Conservation (phyloP, 345 rosid species). For the Ceriops tagal region DNA sequence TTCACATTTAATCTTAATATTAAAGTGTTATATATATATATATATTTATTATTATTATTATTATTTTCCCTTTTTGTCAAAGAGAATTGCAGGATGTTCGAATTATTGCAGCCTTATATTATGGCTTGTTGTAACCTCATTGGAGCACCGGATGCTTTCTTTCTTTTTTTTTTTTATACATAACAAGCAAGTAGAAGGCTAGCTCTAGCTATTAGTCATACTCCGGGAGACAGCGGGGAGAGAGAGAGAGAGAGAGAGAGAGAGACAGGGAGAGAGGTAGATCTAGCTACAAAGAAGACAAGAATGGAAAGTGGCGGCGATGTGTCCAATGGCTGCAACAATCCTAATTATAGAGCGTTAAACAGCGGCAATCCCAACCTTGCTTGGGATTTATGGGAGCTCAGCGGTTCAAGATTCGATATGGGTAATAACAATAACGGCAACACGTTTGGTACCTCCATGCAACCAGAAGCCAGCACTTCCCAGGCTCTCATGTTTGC, state of each 20-base stretch:
- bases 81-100: no score
- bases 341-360: constrained; percentile 9
- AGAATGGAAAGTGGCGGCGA: constrained; percentile 38
- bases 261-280: no score
- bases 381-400: constrained; percentile 29
- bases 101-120: no score
- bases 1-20: no score
- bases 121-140: neutral
- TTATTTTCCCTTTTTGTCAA: no score
- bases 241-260: no score
- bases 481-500: constrained; percentile 21
- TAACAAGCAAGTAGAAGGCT: neutral
- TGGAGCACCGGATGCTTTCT: neutral
- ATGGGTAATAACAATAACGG: constrained; percentile 4
- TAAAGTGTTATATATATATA: no score
- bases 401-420: constrained; percentile 26
- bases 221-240: neutral
- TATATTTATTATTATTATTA: no score
- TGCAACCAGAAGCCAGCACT: constrained; percentile 8
- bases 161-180: constrained; percentile 18
- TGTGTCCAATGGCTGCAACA: constrained; percentile 13
- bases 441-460: neutral
- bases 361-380: constrained; percentile 2
- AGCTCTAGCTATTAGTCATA: neutral
- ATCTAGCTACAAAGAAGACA: neutral